Conservation (phyloP, 768 basidiomycete species). For the Candolleomyces aberdarensis region DNA sequence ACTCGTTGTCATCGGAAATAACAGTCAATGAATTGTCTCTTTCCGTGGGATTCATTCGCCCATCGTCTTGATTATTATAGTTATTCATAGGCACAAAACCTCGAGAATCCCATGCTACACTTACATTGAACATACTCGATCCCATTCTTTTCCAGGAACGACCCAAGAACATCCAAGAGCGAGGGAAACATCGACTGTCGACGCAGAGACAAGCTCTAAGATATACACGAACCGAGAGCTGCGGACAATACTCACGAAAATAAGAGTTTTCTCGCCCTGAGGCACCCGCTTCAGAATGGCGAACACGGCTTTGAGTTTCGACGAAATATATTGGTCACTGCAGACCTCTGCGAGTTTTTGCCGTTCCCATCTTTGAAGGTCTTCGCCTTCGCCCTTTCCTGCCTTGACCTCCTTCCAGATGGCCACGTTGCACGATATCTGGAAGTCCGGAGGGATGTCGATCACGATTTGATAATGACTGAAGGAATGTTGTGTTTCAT, state of each 20-base stretch:
- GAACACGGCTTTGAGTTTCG: not conserved
- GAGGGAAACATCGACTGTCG: conserved; percentile 2
- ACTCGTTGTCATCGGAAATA: not conserved
- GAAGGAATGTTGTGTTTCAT: too few species aligned
- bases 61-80: not conserved
- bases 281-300: not conserved
- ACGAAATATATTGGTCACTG: not conserved
- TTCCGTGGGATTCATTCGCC: not conserved
- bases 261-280: conserved; percentile 1
- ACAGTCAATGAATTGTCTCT: not conserved
- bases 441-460: not conserved
- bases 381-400: not conserved
- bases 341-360: not conserved
- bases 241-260: conserved; percentile 1
- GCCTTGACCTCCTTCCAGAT: not conserved
- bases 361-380: not conserved
- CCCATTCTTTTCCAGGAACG: not conserved
- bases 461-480: too few species aligned
- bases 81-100: not conserved
- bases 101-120: not conserved
- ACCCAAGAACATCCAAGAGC: not conserved
- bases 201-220: not conserved
- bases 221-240: not conserved
- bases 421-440: not conserved
- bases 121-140: not conserved